phyloP scores from a whole-genome alignment of 2,329 filamentous ascomycete genomes.

The Cylindrodendrum hubeiense region DNA sequence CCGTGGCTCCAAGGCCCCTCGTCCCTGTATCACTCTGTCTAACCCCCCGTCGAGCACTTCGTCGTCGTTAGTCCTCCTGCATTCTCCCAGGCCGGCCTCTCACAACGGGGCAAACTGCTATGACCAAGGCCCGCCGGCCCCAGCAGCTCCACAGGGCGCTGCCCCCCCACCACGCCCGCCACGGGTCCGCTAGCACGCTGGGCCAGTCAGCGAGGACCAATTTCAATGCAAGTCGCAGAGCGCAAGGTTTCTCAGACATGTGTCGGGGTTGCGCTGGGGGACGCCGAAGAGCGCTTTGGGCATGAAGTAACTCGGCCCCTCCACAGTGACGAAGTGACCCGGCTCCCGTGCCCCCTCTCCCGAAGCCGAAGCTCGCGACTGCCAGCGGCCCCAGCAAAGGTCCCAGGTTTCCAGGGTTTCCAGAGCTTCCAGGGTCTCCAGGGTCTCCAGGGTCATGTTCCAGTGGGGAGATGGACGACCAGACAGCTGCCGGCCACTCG shows the following conservation, averaged over 20 bases:
- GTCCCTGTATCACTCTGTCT: conserved; percentile 22
- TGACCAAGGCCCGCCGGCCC: conserved; percentile 41
- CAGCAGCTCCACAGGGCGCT: conserved; percentile 33
- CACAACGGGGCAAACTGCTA: conserved; percentile 34
- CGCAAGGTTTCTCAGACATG: background rate
- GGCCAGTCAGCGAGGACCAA: conserved; percentile 35
- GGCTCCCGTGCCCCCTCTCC: conserved; percentile 12
- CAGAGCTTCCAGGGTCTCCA: background rate
- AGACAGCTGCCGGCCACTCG: conserved; percentile 13
- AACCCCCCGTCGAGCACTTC: background rate
- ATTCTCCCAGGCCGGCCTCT: conserved; percentile 32
- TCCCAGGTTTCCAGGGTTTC: background rate
- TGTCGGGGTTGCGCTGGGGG: background rate
- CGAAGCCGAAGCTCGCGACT: conserved; percentile 20
- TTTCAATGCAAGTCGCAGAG: conserved; percentile 34
- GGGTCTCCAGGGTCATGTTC: background rate
- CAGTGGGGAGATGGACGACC: background rate
- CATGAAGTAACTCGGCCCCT: conserved; percentile 3
- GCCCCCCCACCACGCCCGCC: conserved; percentile 34
- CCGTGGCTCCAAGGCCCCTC: background rate
- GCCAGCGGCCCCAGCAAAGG: background rate
- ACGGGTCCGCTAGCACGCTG: conserved; percentile 17
- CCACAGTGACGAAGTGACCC: conserved; percentile 7
- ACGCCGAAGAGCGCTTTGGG: background rate
- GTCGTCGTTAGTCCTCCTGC: background rate